Conservation (phyloP, 1,139 yeast genomes). For the Yamadazyma membranifaciens region DNA sequence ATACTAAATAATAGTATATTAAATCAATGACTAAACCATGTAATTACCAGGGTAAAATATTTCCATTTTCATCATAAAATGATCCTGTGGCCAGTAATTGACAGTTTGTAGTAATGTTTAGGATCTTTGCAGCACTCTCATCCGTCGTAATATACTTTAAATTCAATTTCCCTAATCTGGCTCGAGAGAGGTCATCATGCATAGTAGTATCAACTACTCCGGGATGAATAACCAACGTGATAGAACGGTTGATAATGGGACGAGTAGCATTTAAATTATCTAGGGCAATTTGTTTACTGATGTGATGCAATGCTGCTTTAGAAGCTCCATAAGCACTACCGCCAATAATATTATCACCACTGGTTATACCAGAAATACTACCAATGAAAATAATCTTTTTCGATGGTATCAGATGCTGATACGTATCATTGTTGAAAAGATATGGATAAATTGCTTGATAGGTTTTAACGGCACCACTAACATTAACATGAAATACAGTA, state of each 20-base stretch:
- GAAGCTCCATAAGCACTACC: constrained; percentile 15
- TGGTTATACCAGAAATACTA: constrained; percentile 7
- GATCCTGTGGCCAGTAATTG: constrained; percentile 1
- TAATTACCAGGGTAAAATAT: neutral
- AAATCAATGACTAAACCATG: neutral
- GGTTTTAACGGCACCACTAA: constrained; percentile 6
- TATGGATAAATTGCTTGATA: constrained; percentile 6
- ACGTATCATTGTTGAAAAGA: constrained; percentile 7
- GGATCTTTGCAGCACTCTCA: constrained; percentile 5
- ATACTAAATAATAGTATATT: too few species aligned
- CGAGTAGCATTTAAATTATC: constrained; percentile 6
- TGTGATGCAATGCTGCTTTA: constrained; percentile 12
- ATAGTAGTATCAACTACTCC: constrained; percentile 13
- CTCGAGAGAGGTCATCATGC: constrained; percentile 6
- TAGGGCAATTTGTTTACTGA: constrained; percentile 9
- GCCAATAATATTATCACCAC: neutral
- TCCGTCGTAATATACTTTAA: constrained; percentile 5
- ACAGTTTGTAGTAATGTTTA: constrained; percentile 1
- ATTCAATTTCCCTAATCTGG: constrained; percentile 2
- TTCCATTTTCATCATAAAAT: constrained; percentile 1
- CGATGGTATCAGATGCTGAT: neutral
- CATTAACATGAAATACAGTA: constrained; percentile 8
- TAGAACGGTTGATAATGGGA: constrained; percentile 5
- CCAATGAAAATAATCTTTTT: constrained; percentile 11
- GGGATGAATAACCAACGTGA: constrained; percentile 11